Conservation (phyloP, 2,329 filamentous ascomycete species). For the Conoideocrella luteorostrata region DNA sequence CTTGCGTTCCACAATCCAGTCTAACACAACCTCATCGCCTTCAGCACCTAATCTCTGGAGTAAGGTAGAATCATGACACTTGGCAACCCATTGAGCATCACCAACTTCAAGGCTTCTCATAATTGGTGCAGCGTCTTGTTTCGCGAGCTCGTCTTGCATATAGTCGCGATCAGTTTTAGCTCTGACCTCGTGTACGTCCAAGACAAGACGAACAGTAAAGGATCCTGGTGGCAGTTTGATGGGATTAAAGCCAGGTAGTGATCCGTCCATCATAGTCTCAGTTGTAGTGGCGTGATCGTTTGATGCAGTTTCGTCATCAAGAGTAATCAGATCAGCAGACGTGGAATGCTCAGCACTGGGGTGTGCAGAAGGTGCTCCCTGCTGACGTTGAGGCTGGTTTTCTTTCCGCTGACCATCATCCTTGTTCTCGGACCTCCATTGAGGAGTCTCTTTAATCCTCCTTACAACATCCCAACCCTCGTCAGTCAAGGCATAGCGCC, state of each 20-base stretch:
- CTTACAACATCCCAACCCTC: slow-evolving; percentile 71
- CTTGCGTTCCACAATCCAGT: slow-evolving; percentile 78
- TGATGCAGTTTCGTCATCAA: neutral
- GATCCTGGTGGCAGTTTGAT: slow-evolving; percentile 56
- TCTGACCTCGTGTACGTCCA: slow-evolving; percentile 70
- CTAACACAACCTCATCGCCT: slow-evolving; percentile 66
- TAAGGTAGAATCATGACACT: slow-evolving; percentile 53
- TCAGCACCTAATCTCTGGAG: slow-evolving; percentile 52
- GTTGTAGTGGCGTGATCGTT: slow-evolving; percentile 9
- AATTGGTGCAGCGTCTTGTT: slow-evolving; percentile 58
- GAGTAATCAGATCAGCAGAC: slow-evolving; percentile 8
- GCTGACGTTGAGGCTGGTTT: neutral
- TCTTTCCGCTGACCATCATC: neutral
- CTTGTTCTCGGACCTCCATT: slow-evolving; percentile 24
- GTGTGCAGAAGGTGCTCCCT: neutral
- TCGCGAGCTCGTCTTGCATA: slow-evolving; percentile 63
- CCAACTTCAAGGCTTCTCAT: slow-evolving; percentile 66
- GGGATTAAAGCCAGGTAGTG: slow-evolving; percentile 46
- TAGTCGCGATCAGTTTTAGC: slow-evolving; percentile 70
- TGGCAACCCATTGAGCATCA: slow-evolving; percentile 75
- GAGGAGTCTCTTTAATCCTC: slow-evolving; percentile 51
- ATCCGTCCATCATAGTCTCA: slow-evolving; percentile 10
- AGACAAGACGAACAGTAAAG: slow-evolving; percentile 65
- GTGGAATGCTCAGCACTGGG: slow-evolving; percentile 11
- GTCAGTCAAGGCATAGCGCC: slow-evolving; percentile 66